A percentile compares a stretch with the other conserved stretches of the same genome.
phyloP scores from a whole-genome alignment of 2,329 filamentous ascomycete species.

The Annulohypoxylon truncatum region DNA sequence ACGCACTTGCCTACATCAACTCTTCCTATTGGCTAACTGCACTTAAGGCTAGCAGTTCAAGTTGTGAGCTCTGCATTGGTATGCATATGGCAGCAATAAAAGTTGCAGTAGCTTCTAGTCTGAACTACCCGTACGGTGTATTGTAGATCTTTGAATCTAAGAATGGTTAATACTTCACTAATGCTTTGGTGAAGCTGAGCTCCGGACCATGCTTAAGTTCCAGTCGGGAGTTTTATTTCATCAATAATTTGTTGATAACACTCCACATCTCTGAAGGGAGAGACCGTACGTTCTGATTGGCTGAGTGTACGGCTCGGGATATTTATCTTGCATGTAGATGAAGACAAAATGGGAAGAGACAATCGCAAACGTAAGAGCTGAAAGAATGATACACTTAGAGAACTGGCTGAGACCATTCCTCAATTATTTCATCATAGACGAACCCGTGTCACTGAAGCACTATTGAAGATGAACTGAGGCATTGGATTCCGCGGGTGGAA shows the following conservation, averaged over 20 bases:
- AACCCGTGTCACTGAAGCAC: neutral
- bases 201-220: neutral
- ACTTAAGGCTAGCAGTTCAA: no score
- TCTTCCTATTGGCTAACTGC: no score
- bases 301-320: neutral
- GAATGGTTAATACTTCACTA: neutral
- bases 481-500: neutral
- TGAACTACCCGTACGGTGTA: neutral
- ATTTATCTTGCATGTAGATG: neutral
- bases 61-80: neutral
- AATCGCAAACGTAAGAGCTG: neutral
- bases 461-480: neutral
- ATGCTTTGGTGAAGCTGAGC: neutral
- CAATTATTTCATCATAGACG: neutral
- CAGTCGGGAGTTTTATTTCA: neutral
- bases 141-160: neutral
- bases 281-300: neutral
- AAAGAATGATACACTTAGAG: neutral
- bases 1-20: no score
- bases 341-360: neutral
- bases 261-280: neutral
- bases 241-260: neutral
- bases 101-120: neutral
- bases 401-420: neutral
- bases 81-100: neutral